Evolutionary conservation across 1,284 basidiomycete species (phyloP).

Genomic region (Singerocomus rubriflavus): DNA sequence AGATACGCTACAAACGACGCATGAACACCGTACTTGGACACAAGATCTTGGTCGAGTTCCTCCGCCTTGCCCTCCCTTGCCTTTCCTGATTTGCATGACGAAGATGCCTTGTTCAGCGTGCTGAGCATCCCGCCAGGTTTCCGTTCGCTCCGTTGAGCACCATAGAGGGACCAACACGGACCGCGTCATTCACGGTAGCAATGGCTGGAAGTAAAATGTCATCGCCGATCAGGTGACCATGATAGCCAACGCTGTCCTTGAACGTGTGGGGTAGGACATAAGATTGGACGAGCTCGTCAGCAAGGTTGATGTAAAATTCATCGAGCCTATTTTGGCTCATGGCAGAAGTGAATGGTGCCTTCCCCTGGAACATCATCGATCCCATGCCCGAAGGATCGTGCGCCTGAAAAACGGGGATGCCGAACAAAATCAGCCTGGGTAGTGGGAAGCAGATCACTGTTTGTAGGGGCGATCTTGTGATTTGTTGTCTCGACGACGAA

Average conservation of each 20-base stretch:
- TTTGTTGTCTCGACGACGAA: slow-evolving; percentile 91
- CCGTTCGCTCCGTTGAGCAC: slow-evolving; percentile 64
- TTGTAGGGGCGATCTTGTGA: slow-evolving; percentile 66
- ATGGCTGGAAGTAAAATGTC: no score
- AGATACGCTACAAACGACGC: slow-evolving; percentile 71
- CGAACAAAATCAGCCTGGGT: slow-evolving; percentile 75
- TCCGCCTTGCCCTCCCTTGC: slow-evolving; percentile 70
- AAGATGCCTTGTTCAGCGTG: slow-evolving; percentile 68
- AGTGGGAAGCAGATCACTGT: slow-evolving; percentile 49
- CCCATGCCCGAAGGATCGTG: slow-evolving; percentile 60
- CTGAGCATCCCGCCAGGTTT: slow-evolving; percentile 82
- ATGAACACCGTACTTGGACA: slow-evolving; percentile 73
- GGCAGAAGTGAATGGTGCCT: slow-evolving; percentile 66
- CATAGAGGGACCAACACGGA: no score
- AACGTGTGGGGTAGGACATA: slow-evolving; percentile 74
- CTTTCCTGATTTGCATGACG: slow-evolving; percentile 75
- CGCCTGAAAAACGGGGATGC: slow-evolving; percentile 82
- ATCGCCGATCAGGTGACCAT: no score
- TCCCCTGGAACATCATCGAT: slow-evolving; percentile 58
- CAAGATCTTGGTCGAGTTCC: slow-evolving; percentile 71
- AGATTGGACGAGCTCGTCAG: slow-evolving; percentile 80
- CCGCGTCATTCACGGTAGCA: no score
- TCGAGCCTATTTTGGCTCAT: slow-evolving; percentile 81
- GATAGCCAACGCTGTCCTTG: slow-evolving; percentile 68
- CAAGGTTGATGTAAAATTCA: slow-evolving; percentile 88